Evolutionary conservation across 768 basidiomycete species (phyloP).

Genomic region (Russula olivacea): DNA sequence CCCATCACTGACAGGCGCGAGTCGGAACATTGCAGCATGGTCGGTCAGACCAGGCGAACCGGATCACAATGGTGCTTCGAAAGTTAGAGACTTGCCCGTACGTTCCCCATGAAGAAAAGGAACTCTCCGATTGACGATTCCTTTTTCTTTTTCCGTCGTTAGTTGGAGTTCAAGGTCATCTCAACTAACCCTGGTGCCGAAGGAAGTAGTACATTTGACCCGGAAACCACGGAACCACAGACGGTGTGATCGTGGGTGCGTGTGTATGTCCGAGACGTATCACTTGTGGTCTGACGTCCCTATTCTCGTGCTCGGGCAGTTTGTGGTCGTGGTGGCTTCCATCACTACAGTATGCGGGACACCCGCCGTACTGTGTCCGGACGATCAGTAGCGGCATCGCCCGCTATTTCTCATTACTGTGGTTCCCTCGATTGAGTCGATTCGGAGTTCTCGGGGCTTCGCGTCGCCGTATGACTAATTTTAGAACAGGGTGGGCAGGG

Average conservation of each 20-base stretch:
- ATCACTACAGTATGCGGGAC: background rate
- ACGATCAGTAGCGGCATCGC: background rate
- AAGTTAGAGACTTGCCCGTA: constrained; percentile 3
- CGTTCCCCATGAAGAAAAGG: background rate
- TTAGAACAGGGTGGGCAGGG: background rate
- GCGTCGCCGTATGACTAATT: background rate
- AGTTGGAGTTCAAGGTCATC: background rate
- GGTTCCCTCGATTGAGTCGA: background rate
- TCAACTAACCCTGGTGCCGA: background rate
- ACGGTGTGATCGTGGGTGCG: background rate
- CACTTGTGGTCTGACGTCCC: background rate
- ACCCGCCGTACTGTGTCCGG: background rate
- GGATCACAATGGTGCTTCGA: too few species aligned
- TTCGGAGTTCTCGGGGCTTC: background rate
- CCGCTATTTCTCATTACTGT: background rate
- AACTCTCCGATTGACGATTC: too few species aligned
- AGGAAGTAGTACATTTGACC: background rate
- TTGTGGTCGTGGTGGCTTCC: background rate
- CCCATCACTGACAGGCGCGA: constrained; percentile 3
- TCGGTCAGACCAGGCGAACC: background rate
- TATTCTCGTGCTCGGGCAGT: background rate
- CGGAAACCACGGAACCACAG: background rate
- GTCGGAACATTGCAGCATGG: background rate
- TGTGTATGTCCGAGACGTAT: background rate
- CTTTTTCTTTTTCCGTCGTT: background rate